These are phyloP conservation scores for Trypanosoma scelopori DNA, from an alignment of 208 protist species.

Conservation along the genomic window DNA sequence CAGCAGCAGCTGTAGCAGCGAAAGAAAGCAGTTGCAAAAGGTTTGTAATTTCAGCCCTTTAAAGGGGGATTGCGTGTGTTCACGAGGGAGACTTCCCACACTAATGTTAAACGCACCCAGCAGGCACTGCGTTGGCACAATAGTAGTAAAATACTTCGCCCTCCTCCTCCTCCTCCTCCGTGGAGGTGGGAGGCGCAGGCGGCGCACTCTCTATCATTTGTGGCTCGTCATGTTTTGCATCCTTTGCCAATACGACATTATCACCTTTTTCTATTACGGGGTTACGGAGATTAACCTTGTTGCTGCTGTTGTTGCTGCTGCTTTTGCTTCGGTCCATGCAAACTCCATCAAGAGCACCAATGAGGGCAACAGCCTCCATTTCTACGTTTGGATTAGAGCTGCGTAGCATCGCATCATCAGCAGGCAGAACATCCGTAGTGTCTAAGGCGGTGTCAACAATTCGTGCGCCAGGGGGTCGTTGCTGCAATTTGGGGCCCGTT, in stretches of 20 bases:
- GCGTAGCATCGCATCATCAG: neutral
- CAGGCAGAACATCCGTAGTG: neutral
- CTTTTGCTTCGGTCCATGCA: too few relatives aligned
- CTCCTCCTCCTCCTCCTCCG: conserved; percentile 36
- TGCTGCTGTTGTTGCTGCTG: neutral
- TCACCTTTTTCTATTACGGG: too few relatives aligned
- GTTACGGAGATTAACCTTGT: too few relatives aligned
- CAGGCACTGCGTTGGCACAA: conserved; percentile 61
- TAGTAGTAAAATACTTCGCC: conserved; percentile 65
- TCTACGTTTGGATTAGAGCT: neutral
- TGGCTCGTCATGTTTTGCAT: neutral
- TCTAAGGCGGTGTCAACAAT: neutral
- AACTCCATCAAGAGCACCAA: too few relatives aligned
- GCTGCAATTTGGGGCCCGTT: neutral
- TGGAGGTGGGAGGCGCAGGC: conserved; percentile 5
- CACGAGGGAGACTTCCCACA: neutral
- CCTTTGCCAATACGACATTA: neutral
- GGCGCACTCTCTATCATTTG: conserved; percentile 7
- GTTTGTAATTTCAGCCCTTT: too few relatives aligned
- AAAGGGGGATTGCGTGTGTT: neutral
- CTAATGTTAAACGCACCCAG: conserved; percentile 14
- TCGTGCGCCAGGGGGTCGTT: neutral
- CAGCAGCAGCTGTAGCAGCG: too few relatives aligned
- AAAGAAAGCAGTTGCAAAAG: too few relatives aligned
- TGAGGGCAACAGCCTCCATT: neutral